phyloP scores from a whole-genome alignment of 768 basidiomycete genomes.

The Kwoniella heveanensis region DNA sequence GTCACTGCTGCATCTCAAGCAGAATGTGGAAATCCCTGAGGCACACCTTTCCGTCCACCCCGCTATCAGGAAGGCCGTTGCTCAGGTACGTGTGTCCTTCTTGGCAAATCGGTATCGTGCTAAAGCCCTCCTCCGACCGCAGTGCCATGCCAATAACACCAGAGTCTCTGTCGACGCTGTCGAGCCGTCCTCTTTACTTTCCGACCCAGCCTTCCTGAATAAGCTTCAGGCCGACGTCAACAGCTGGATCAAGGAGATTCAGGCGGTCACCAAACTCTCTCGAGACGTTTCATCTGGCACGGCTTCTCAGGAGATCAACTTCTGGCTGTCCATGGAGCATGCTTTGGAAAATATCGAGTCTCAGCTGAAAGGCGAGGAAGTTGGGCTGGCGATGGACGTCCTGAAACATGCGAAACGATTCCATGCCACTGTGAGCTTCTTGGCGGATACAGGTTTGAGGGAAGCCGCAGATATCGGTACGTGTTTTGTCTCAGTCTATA shows the following conservation, averaged over 20 bases:
- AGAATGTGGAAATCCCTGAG: conserved; percentile 98
- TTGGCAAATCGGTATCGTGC: background rate
- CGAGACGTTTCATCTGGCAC: conserved; percentile 92
- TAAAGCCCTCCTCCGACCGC: background rate
- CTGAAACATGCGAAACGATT: conserved; percentile 94
- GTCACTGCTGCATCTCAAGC: conserved; percentile 89
- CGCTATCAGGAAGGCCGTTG: conserved; percentile 80
- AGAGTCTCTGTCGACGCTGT: conserved; percentile 70
- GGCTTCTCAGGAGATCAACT: conserved; percentile 98
- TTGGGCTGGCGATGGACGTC: conserved; percentile 70
- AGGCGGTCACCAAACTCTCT: conserved; percentile 91
- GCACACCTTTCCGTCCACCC: conserved; percentile 91
- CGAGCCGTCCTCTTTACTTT: conserved; percentile 73
- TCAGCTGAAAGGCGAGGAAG: conserved; percentile 87
- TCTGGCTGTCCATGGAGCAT: conserved; percentile 93
- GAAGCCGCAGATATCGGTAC: conserved; percentile 84
- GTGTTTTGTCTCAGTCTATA: too few relatives aligned
- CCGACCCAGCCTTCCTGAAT: conserved; percentile 89
- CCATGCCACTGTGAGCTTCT: conserved; percentile 95
- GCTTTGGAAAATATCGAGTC: conserved; percentile 90
- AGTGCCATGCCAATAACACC: conserved; percentile 57
- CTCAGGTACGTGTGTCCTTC: conserved; percentile 57
- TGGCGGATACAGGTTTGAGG: conserved; percentile 94
- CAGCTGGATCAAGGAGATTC: conserved; percentile 96
- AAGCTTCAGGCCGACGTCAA: conserved; percentile 91